Percentiles rank a stretch among this genome's conserved stretches.
These are phyloP conservation scores for Magnaporthiopsis poae DNA, from an alignment of 2,329 filamentous ascomycete genomes.

Conservation along the genomic window DNA sequence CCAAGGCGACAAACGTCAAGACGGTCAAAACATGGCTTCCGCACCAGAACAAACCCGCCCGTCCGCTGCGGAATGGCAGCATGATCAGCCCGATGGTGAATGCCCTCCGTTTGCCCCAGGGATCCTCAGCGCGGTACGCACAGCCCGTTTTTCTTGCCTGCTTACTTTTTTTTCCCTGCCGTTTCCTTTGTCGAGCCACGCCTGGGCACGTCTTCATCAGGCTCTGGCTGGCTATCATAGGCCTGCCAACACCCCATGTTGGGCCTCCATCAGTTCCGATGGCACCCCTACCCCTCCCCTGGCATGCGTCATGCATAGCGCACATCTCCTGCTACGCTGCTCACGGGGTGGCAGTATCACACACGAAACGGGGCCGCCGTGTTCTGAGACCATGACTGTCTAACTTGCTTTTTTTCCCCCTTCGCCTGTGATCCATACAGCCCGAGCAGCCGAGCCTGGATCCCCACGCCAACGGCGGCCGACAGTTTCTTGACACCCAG, in stretches of 20 bases:
- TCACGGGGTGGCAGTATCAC: background rate
- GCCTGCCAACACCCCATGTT: background rate
- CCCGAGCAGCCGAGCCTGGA: background rate
- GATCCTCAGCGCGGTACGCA: background rate
- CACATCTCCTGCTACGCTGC: background rate
- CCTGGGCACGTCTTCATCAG: background rate
- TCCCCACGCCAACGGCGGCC: background rate
- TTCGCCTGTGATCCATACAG: background rate
- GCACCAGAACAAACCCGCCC: background rate
- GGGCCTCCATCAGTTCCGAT: background rate
- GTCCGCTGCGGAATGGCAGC: no score
- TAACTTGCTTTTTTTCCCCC: background rate
- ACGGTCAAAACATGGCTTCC: background rate
- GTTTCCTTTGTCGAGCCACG: background rate
- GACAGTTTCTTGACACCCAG: background rate
- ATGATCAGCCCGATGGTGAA: background rate
- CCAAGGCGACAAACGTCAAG: background rate
- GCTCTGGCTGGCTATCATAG: background rate
- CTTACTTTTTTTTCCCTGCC: background rate
- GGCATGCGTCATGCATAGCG: background rate
- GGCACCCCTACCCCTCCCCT: background rate
- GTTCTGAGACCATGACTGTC: background rate
- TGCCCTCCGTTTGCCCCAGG: background rate
- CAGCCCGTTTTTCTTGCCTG: background rate
- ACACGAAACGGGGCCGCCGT: no score